Evolutionary conservation across 2,329 filamentous ascomycete species (phyloP), one percentile per base, ranked within the genome.

Genomic region (Colletotrichum destructivum): DNA sequence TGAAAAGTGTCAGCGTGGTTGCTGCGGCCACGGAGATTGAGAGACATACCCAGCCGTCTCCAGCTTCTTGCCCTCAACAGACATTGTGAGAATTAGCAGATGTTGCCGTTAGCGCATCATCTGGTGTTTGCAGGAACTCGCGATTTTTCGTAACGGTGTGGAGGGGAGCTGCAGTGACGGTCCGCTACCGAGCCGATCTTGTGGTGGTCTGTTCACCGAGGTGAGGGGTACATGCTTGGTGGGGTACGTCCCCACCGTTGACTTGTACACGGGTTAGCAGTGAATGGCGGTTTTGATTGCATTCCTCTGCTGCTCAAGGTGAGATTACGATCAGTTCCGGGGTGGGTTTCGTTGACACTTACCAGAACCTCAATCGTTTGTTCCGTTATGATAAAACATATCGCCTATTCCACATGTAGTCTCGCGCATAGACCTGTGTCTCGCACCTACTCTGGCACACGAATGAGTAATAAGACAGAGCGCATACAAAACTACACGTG

Each of bases 101-200:
- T 60, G 40, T n/a, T 66, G 55, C 61, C 38, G 47, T 69, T 51
- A 71, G 66, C 55, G 66, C 70, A 72, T 71, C 57, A 49, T 52
- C 70, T 66, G 66, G 62, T 66, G 70, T 55, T 52, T 26, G 67
- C 47, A 66, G 70, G 67, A 66, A 49, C 70, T 62, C 57, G 67
- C 51, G 70, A 72, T 72, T 72, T 72, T 72, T 71, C 60, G 60
- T 26, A 44, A 66, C 61, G 62, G 61, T 72, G 70, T 72, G 69
- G 70, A 72, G 66, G 66, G 67, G 57, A 71, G 70, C 66, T 72
- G 62, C 70, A 70, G 61, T 72, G 70, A 72, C 65, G 65, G 69
- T 69, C 66, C 66, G 66, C 69, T 65, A 54, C 60, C 46, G 23
- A 62, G 55, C 70, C 56, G 66, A 52, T 72, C 40, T 13, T 38